Conservation (phyloP, 2,329 filamentous ascomycete species). For the Ceratocystis alfenasii region DNA sequence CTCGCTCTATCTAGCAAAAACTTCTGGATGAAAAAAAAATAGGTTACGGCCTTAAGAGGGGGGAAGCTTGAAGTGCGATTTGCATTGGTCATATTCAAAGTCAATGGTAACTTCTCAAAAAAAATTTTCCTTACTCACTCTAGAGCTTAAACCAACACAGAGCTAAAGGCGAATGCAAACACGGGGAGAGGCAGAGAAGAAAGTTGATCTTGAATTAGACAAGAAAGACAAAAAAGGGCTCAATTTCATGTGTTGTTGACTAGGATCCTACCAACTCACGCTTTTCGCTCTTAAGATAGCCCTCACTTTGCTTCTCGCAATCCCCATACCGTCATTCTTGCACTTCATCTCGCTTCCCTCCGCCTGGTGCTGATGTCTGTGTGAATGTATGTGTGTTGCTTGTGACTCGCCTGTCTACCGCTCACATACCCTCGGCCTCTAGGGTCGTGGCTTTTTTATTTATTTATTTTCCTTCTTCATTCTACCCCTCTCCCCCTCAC, state of each 20-base stretch:
- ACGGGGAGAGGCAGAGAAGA: not conserved
- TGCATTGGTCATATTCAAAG: not conserved
- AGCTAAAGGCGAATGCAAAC: not conserved
- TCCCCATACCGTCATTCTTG: conserved; percentile 12
- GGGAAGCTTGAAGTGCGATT: not conserved
- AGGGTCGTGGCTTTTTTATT: conserved; percentile 11
- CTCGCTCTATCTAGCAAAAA: not conserved
- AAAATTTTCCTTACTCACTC: not conserved
- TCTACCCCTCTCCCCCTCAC: not conserved
- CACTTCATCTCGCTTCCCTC: not conserved
- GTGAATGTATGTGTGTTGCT: not conserved
- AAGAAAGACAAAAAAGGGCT: not conserved
- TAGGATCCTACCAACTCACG: not conserved
- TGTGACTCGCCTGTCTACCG: not conserved
- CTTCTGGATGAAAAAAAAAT: not conserved
- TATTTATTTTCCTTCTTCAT: not conserved
- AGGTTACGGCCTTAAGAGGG: not conserved
- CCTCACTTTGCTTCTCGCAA: not conserved
- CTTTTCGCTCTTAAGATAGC: too few relatives aligned
- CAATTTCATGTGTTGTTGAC: not conserved
- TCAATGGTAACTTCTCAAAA: not conserved
- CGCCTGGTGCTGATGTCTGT: not conserved
- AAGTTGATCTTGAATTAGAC: not conserved
- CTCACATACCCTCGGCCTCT: not conserved
- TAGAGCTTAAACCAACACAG: not conserved